These are phyloP conservation scores for Maudiozyma turicensis DNA, from an alignment of 805 yeast species.

Conservation along the genomic window DNA sequence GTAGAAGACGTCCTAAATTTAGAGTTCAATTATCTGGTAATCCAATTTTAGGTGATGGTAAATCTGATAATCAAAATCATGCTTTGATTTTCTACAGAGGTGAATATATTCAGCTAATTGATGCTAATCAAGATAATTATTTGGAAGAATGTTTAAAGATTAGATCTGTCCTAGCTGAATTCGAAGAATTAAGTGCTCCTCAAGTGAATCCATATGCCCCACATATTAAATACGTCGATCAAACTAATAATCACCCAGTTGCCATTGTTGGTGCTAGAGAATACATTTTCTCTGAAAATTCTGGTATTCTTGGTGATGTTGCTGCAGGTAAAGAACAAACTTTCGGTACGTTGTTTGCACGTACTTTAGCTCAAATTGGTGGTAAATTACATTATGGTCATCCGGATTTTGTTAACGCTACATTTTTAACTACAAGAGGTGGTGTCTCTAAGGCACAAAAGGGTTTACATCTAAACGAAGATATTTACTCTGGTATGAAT, in stretches of 20 bases:
- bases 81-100: conserved; percentile 82
- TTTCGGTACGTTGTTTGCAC: conserved; percentile 88
- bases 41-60: conserved; percentile 88
- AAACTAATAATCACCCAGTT: conserved; percentile 67
- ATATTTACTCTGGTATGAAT: conserved; percentile 91
- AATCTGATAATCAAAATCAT: conserved; percentile 89
- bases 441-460: conserved; percentile 94
- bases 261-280: conserved; percentile 95
- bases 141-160: conserved; percentile 89
- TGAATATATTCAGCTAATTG: conserved; percentile 87
- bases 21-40: conserved; percentile 72
- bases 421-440: conserved; percentile 90
- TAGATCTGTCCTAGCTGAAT: conserved; percentile 78
- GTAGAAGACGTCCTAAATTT: conserved; percentile 66
- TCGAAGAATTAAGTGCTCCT: conserved; percentile 63
- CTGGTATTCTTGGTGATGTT: conserved; percentile 88
- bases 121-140: conserved; percentile 94
- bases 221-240: conserved; percentile 36
- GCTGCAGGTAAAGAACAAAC: conserved; percentile 98
- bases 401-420: conserved; percentile 86
- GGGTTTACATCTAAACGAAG: conserved; percentile 89
- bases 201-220: conserved; percentile 49
- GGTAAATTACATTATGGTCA: conserved; percentile 95
- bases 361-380: conserved; percentile 88
- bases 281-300: conserved; percentile 84